A percentile compares a stretch with the other conserved stretches of the same genome.
These are phyloP conservation scores for Skeletonema potamos DNA, from an alignment of 108 stramenopile genomes.

Conservation along the genomic window DNA sequence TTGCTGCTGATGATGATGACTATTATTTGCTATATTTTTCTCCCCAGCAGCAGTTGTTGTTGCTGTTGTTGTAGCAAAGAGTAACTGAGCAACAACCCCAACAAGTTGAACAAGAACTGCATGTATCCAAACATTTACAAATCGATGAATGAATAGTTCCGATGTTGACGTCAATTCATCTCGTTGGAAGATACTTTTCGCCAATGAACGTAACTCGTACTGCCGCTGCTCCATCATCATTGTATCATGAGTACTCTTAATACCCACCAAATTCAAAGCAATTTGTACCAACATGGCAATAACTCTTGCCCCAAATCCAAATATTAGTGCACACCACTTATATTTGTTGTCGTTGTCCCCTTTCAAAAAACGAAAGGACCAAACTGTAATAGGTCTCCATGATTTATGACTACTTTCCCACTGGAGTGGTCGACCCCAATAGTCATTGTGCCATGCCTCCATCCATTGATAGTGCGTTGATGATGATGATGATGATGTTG, in stretches of 20 bases:
- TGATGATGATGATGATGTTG: background rate
- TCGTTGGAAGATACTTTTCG: background rate
- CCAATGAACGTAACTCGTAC: background rate
- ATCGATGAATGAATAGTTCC: conserved; percentile 63
- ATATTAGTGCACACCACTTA: background rate
- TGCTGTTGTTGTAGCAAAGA: conserved; percentile 8
- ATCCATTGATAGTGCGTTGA: conserved; percentile 8
- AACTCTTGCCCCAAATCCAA: background rate
- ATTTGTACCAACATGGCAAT: conserved; percentile 1
- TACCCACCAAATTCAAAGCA: background rate
- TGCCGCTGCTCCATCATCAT: background rate
- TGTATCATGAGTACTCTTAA: background rate
- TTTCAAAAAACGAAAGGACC: conserved; percentile 67
- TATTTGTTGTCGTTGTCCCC: background rate
- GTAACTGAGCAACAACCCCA: conserved; percentile 45
- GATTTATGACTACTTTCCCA: conserved; percentile 55
- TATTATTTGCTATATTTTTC: background rate
- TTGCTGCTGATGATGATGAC: conserved; percentile 3
- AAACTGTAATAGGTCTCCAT: conserved; percentile 71
- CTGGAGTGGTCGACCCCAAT: conserved; percentile 60
- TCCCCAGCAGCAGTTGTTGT: background rate
- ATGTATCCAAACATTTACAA: conserved; percentile 72
- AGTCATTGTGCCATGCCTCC: conserved; percentile 51
- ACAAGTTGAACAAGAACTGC: conserved; percentile 62
- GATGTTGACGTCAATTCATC: conserved; percentile 18